Evolutionary conservation across 2,329 filamentous ascomycete species (phyloP).

Genomic region (Gnomoniopsis sp.): DNA sequence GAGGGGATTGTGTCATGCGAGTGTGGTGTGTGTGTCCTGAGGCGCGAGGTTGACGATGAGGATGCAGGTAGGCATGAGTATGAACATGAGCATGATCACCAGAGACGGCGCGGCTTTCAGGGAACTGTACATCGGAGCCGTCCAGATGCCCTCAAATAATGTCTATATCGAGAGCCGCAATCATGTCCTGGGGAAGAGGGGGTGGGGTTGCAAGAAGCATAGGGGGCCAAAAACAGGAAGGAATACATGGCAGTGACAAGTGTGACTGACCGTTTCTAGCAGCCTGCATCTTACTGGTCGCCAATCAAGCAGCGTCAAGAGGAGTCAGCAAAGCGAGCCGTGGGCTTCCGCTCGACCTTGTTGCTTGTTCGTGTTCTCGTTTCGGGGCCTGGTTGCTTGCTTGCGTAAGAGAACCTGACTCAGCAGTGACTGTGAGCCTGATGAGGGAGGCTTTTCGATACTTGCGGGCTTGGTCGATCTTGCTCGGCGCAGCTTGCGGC

Average conservation of each 20-base stretch:
- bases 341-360: not conserved
- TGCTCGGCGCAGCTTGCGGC: not conserved
- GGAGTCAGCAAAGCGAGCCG: not conserved
- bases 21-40: not conserved
- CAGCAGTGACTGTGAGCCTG: constrained; percentile 7
- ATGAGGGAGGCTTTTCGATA: not conserved
- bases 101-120: not conserved
- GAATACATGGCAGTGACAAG: not conserved
- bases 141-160: not conserved
- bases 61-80: too few relatives aligned
- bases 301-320: constrained; percentile 3
- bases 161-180: not conserved
- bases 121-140: too few relatives aligned
- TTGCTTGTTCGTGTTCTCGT: not conserved
- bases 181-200: not conserved
- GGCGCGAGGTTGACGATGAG: not conserved
- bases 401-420: constrained; percentile 8
- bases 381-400: not conserved
- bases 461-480: not conserved
- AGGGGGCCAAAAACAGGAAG: not conserved
- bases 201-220: not conserved
- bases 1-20: not conserved
- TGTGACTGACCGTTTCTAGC: constrained; percentile 17
- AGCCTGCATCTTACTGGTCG: constrained; percentile 18
- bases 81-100: too few relatives aligned